Evolutionary conservation across 257 asterid genomes (phyloP), one percentile per base, ranked within the genome.

Genomic region (Nicotiana noctiflora): DNA sequence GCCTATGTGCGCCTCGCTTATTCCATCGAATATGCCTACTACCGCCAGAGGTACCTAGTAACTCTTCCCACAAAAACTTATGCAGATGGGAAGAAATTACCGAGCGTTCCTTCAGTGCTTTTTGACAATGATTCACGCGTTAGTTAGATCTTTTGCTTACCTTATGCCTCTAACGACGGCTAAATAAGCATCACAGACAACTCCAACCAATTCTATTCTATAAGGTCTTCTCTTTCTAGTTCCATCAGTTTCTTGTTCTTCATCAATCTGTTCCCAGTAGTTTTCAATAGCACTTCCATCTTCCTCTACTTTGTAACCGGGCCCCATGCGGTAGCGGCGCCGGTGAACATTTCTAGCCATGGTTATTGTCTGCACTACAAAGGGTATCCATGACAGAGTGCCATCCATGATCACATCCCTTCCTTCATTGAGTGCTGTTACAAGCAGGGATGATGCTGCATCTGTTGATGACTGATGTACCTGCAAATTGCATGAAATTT

Each of bases 341-440:
- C 84, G 66, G 81, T 82, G 84, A 10, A 82, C 81, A 76, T 82
- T 82, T 55, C 84, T 75, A 51, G 84, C 84, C 84, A 82, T 82
- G 32, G 84, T 75, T 64, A 82, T 63, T 62, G 84, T 82, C 49
- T 75, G 84, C 79, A 96, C 92, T 32, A 96, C 98, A 37, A 96
- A 96, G 25, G 99, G 99, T 81, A 80, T 92, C 99, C 99, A 96
- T 3, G 99, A 92, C 2, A 96, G 87, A 4, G 99, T 96, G 40
- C 99, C 99, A 44, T 95, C 99, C 99, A 95, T 93, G 81, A 95
- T 93, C 85, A 95, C 99, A 56, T 95, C 99, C 0, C 99, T 97
- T 6, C 99, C 99, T 81, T 95, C 98, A 32, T 95, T 95, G 4
- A 95, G 85, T 0, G 99, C 99, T 0, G 98, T 95, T 27, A 95